Percentiles rank a stretch among this genome's conserved stretches.
These are phyloP conservation scores for Luzula sylvatica DNA, from an alignment of 176 grass and related monocot genomes.

Conservation along the genomic window DNA sequence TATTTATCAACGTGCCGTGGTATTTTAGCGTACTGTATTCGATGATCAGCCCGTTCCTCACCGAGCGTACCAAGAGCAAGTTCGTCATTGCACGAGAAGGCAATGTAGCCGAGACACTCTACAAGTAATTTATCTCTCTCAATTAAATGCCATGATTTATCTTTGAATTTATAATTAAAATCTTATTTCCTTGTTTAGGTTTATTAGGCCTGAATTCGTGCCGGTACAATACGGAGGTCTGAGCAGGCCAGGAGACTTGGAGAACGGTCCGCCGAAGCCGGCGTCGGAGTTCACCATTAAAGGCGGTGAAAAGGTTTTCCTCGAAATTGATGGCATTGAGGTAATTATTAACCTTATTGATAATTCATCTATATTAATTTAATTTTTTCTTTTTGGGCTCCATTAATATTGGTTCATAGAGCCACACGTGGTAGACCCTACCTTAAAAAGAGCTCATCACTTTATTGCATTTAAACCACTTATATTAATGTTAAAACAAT, in stretches of 20 bases:
- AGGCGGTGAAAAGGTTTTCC: constrained; percentile 82
- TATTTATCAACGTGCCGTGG: constrained; percentile 96
- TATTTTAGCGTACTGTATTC: constrained; percentile 87
- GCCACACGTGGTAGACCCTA: constrained; percentile 3
- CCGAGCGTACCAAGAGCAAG: constrained; percentile 97
- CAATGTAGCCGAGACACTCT: constrained; percentile 89
- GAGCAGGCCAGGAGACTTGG: constrained; percentile 63
- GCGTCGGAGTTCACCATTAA: constrained; percentile 98
- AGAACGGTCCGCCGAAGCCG: constrained; percentile 80
- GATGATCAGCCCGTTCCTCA: constrained; percentile 87
- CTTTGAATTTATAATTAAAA: neutral
- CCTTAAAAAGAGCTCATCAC: neutral
- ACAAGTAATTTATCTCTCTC: constrained; percentile 35
- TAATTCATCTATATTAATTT: neutral
- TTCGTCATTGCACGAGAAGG: constrained; percentile 90
- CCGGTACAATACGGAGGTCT: constrained; percentile 87
- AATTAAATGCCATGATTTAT: neutral
- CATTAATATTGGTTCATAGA: neutral
- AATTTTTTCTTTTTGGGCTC: neutral
- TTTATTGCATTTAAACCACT: too few species aligned
- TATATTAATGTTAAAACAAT: too few species aligned
- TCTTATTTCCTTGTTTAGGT: constrained; percentile 23
- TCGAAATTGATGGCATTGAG: constrained; percentile 99
- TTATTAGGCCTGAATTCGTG: constrained; percentile 85
- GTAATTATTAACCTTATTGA: constrained; percentile 16